These are phyloP conservation scores for Barnettozyma siamensis DNA, from an alignment of 805 yeast species.

Conservation along the genomic window DNA sequence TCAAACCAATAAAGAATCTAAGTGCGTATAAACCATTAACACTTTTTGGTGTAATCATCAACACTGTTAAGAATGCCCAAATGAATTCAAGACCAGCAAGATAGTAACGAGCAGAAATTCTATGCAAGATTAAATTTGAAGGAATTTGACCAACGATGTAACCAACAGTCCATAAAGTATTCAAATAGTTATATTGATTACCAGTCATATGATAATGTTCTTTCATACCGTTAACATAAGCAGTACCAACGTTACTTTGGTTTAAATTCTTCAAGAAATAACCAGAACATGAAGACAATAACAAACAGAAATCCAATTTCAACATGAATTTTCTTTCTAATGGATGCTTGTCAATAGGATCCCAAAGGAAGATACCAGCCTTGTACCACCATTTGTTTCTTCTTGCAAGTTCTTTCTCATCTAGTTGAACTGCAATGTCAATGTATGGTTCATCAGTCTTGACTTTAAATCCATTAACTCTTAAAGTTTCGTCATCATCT, in stretches of 20 bases:
- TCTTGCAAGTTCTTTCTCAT: constrained; percentile 7
- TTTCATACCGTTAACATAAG: constrained; percentile 43
- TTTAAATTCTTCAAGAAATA: constrained; percentile 41
- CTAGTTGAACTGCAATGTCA: constrained; percentile 6
- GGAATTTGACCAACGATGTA: constrained; percentile 46
- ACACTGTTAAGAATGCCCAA: constrained; percentile 37
- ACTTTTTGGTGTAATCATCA: constrained; percentile 25
- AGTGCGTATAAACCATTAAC: constrained; percentile 26
- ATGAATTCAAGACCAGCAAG: constrained; percentile 37
- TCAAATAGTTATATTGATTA: constrained; percentile 39
- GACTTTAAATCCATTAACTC: constrained; percentile 9
- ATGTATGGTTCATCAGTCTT: constrained; percentile 11
- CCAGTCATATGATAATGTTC: constrained; percentile 36
- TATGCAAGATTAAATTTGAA: constrained; percentile 34
- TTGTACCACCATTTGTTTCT: constrained; percentile 13
- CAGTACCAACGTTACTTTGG: constrained; percentile 36
- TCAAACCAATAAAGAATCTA: constrained; percentile 35
- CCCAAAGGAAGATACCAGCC: constrained; percentile 8
- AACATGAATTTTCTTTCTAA: constrained; percentile 29
- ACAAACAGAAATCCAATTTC: constrained; percentile 33
- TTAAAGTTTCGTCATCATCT: constrained; percentile 1
- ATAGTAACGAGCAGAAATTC: constrained; percentile 37
- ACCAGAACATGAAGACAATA: constrained; percentile 38
- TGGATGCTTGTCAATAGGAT: constrained; percentile 17
- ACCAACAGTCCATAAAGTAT: constrained; percentile 43